phyloP scores from a whole-genome alignment of 1,284 basidiomycete species.

The Rhodotorula mucilaginosa region DNA sequence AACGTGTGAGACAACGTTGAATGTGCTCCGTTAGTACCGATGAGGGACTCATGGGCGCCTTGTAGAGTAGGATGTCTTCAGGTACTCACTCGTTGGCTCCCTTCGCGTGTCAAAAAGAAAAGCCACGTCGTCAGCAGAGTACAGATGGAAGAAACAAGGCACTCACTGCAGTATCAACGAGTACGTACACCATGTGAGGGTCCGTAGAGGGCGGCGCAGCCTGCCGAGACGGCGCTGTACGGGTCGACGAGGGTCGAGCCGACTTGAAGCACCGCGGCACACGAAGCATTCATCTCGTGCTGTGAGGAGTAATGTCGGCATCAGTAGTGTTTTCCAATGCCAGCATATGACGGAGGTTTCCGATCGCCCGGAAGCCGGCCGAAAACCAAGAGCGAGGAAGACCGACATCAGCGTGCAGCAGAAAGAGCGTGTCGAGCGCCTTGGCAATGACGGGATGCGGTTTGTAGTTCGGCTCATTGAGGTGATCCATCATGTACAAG shows the following conservation, averaged over 20 bases:
- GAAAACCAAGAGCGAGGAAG: background rate
- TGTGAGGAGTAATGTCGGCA: background rate
- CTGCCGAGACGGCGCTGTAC: constrained; percentile 77
- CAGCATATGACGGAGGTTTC: background rate
- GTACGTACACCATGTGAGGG: constrained; percentile 64
- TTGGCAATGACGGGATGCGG: constrained; percentile 79
- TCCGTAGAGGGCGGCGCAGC: constrained; percentile 64
- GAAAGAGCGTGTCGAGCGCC: constrained; percentile 77
- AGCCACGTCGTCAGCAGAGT: too few relatives aligned
- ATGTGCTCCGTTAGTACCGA: too few relatives aligned
- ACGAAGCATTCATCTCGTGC: constrained; percentile 78
- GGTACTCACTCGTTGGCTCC: constrained; percentile 28
- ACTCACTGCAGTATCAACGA: too few relatives aligned
- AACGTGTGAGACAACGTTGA: too few relatives aligned
- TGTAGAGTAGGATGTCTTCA: too few relatives aligned
- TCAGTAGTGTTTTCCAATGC: too few relatives aligned
- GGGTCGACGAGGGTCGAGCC: constrained; percentile 73
- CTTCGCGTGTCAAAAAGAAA: too few relatives aligned
- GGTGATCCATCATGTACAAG: constrained; percentile 61
- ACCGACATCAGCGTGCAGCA: constrained; percentile 69
- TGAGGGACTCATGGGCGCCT: too few relatives aligned
- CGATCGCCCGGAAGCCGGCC: constrained; percentile 1
- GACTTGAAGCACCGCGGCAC: constrained; percentile 77
- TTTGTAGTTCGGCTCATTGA: constrained; percentile 55
- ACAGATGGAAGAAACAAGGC: too few relatives aligned